Percentiles rank a stretch among this genome's conserved stretches.
Evolutionary conservation across 331 rosid species (phyloP).

Genomic region (Rhamnella rubrinervis): DNA sequence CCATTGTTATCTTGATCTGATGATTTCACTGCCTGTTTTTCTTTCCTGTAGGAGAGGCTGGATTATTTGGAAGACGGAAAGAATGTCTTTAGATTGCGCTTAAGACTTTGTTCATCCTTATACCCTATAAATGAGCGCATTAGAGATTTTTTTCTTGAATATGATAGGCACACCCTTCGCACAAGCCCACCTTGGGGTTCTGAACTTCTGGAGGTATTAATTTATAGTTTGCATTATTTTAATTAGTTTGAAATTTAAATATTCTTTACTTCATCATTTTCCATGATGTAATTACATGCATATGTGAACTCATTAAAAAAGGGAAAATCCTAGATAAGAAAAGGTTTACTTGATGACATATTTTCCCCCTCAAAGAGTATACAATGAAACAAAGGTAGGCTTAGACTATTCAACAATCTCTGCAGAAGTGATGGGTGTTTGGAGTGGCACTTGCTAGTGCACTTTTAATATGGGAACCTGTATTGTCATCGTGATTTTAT

Average conservation of each 20-base stretch:
- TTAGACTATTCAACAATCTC: no score
- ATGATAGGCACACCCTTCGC: slow-evolving; percentile 96
- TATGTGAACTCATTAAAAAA: no score
- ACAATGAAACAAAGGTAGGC: no score
- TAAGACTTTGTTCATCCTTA: slow-evolving; percentile 87
- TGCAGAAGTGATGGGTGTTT: no score
- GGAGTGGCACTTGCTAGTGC: no score
- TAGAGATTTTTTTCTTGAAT: slow-evolving; percentile 94
- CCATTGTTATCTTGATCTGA: slow-evolving; percentile 8
- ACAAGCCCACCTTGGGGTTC: slow-evolving; percentile 99
- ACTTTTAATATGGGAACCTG: no score
- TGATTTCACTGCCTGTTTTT: slow-evolving; percentile 17
- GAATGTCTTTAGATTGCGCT: slow-evolving; percentile 78
- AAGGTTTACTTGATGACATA: no score
- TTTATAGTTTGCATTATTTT: slow-evolving; percentile 5
- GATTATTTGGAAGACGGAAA: slow-evolving; percentile 99
- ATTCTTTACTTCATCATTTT: no score
- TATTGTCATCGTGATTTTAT: no score
- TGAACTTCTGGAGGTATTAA: slow-evolving; percentile 91
- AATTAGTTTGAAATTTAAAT: neutral
- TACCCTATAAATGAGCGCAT: slow-evolving; percentile 93
- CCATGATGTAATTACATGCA: no score
- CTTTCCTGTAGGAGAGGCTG: slow-evolving; percentile 77
- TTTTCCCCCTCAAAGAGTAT: no score
- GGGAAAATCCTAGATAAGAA: no score